Percentiles rank a stretch among this genome's conserved stretches.
Evolutionary conservation across 2,329 filamentous ascomycete genomes (phyloP).

Genomic region (Beauveria australis): DNA sequence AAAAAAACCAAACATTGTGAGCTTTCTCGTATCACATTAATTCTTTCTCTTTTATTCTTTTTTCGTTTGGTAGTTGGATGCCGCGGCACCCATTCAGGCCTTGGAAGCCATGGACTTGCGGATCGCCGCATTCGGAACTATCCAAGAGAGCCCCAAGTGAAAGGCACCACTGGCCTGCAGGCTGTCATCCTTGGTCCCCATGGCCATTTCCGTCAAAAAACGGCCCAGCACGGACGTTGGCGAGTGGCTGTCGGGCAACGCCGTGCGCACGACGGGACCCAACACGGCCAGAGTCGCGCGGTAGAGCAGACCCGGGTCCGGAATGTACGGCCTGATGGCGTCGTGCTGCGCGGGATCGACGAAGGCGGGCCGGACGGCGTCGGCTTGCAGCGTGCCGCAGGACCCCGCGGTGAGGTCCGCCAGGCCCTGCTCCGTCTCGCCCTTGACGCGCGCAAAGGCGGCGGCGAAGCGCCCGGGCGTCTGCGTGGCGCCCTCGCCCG

Average conservation of each 20-base stretch:
- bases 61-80: background rate
- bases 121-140: constrained; percentile 29
- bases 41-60: background rate
- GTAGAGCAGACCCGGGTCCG: constrained; percentile 18
- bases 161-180: constrained; percentile 21
- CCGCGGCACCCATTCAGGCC: background rate
- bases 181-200: constrained; percentile 27
- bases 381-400: constrained; percentile 38
- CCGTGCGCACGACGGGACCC: constrained; percentile 17
- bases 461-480: constrained; percentile 46
- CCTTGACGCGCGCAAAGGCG: constrained; percentile 58
- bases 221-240: constrained; percentile 36
- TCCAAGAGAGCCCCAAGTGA: constrained; percentile 25
- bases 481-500: constrained; percentile 53
- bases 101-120: constrained; percentile 24
- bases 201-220: constrained; percentile 37
- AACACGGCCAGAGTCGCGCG: constrained; percentile 16
- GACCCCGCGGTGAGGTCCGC: constrained; percentile 39
- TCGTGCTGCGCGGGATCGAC: constrained; percentile 44
- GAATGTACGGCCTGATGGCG: constrained; percentile 34
- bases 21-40: background rate
- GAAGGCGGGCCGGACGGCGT: constrained; percentile 49
- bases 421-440: constrained; percentile 53
- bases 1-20: background rate
- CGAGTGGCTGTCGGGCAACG: constrained; percentile 22